These are phyloP conservation scores for Clitoria ternatea DNA, from an alignment of 306 rosid species.

Conservation along the genomic window DNA sequence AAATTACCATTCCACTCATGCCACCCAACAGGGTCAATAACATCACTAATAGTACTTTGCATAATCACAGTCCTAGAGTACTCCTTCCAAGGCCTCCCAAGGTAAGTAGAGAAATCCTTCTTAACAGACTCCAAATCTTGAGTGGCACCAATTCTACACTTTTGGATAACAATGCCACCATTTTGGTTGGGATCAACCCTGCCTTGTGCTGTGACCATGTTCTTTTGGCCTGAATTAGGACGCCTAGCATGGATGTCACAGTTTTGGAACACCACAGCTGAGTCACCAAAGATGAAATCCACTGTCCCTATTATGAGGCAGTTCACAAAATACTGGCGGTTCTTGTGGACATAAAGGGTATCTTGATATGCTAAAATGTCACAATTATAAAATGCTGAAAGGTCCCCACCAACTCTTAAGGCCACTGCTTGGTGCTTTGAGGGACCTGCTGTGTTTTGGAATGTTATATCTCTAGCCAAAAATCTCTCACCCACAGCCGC, in stretches of 20 bases:
- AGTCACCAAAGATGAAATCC: constrained; percentile 87
- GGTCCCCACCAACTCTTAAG: constrained; percentile 77
- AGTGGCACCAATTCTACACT: constrained; percentile 71
- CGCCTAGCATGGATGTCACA: constrained; percentile 79
- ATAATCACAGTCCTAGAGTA: constrained; percentile 81
- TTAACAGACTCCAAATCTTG: constrained; percentile 44
- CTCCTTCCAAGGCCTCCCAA: constrained; percentile 91
- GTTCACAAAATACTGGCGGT: constrained; percentile 63
- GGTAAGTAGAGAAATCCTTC: constrained; percentile 48
- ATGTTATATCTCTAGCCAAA: constrained; percentile 66
- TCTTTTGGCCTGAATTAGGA: constrained; percentile 75
- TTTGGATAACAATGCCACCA: constrained; percentile 86
- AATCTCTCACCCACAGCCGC: constrained; percentile 72
- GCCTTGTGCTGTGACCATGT: constrained; percentile 92
- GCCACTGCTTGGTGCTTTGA: constrained; percentile 97
- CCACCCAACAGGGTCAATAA: constrained; percentile 79
- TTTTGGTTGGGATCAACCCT: constrained; percentile 85
- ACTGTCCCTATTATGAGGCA: constrained; percentile 69
- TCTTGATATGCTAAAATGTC: constrained; percentile 84
- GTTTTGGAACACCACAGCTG: constrained; percentile 66
- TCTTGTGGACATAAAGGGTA: constrained; percentile 86
- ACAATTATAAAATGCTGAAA: constrained; percentile 74
- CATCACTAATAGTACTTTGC: constrained; percentile 50
- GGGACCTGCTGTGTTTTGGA: constrained; percentile 89
- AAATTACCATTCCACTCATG: constrained; percentile 67